Conservation (phyloP, 305 asterid species). For the Caryopteris hybrid region DNA sequence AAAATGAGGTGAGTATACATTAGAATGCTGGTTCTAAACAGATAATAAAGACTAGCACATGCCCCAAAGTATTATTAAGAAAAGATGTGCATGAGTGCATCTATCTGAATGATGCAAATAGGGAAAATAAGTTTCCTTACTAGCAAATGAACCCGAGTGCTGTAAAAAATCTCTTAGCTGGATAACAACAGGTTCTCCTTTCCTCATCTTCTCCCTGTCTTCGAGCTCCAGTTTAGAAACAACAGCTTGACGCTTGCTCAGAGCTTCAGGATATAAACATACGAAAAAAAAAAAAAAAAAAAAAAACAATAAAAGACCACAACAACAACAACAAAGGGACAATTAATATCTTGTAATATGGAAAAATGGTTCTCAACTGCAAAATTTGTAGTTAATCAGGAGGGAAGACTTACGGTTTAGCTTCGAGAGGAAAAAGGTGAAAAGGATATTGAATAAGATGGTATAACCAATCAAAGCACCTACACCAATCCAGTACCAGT, state of each 20-base stretch:
- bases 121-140: constrained; percentile 41
- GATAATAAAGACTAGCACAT: neutral
- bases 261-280: constrained; percentile 42
- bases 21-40: constrained; percentile 7
- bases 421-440: constrained; percentile 67
- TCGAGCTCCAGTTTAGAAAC: constrained; percentile 69
- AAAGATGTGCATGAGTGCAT: neutral
- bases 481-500: constrained; percentile 98
- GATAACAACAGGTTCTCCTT: constrained; percentile 65
- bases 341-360: constrained; percentile 5
- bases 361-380: constrained; percentile 2
- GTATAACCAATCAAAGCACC: constrained; percentile 90
- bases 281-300: constrained; percentile 1
- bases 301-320: no score
- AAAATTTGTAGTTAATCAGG: constrained; percentile 14
- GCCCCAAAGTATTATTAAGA: neutral
- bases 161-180: constrained; percentile 82
- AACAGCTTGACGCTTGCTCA: constrained; percentile 84
- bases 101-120: constrained; percentile 6
- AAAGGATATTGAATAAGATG: constrained; percentile 71
- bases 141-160: constrained; percentile 87
- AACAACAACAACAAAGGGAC: no score
- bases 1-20: constrained; percentile 1
- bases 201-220: constrained; percentile 51
- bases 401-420: constrained; percentile 72